Base-by-base conservation (phyloP, 2,329 filamentous ascomycete species). In the Ophiostoma sp. region DNA sequence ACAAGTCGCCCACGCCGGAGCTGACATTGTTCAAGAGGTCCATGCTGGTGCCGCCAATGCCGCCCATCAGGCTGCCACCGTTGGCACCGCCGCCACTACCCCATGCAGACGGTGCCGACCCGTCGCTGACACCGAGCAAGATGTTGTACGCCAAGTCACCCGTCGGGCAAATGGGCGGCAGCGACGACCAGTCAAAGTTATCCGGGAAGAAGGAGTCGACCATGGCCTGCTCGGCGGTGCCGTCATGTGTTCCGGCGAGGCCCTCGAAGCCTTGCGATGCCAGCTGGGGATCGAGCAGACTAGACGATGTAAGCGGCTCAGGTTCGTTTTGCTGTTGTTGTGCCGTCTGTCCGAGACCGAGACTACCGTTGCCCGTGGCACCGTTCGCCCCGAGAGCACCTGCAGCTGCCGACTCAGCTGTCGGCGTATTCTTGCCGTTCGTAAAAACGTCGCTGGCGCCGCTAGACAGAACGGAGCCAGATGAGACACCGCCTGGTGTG, bases 71-170 rank as follows among this genome's bases (percentile, higher is more conserved):
- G 11, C 42, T 22, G 33, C 48, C 63, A 7, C 73, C 36, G 22
- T 36, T 33, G 19, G 73, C 36, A 15, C 36, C 33, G 33, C 5
- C n/a, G 19, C 59, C 33, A 9, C 33, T 36, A 12, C 74, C 72
- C 72, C 75, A 75, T 33, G 78, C 48, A n/a, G 64, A 50, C 50
- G 79, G 75, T 28, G 57, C n/a, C 19, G 71, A 7, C 7, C 55
- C 72, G 25, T 74, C 76, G 72, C 78, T 77, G 12, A 84, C 80
- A n/a, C 83, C 85, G 15, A 82, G 84, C 3, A 90, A 80, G 45
- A 89, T 85, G 75, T 90, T 88, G 77, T 86, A 89, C 0, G 88
- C 80, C 5, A 90, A 80, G 76, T 90, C 88, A 25, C 85, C 84
- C 73, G 86, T 88, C 0, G 88, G 86, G 72, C 88, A 89, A 74